A percentile compares a stretch with the other conserved stretches of the same genome.
Evolutionary conservation across 345 rosid genomes (phyloP).

Genomic region (Acer campestre): DNA sequence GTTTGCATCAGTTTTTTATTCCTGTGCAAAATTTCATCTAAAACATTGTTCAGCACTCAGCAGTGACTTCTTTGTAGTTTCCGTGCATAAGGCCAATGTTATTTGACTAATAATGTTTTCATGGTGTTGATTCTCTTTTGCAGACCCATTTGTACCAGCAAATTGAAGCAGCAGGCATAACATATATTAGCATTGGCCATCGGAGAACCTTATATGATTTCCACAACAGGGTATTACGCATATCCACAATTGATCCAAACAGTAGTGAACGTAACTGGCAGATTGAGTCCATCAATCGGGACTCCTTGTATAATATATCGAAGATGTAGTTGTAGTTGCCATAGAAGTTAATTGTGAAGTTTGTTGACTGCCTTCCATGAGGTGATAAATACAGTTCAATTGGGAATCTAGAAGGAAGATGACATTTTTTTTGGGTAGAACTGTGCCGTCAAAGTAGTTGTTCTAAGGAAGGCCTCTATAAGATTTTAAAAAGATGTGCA

Average conservation of each 20-base stretch:
- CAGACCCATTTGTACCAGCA: constrained; percentile 74
- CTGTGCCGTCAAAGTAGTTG: not conserved
- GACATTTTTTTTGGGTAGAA: not conserved
- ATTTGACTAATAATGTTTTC: not conserved
- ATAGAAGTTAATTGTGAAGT: not conserved
- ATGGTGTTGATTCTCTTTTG: constrained; percentile 15
- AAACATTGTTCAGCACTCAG: not conserved
- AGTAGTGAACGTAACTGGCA: constrained; percentile 53
- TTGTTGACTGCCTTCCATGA: not conserved
- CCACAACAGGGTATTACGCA: constrained; percentile 55
- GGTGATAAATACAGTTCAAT: not conserved
- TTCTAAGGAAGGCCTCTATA: not conserved
- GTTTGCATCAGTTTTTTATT: not conserved
- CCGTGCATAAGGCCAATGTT: not conserved
- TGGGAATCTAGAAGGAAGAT: not conserved
- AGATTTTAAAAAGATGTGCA: not conserved
- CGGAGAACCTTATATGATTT: constrained; percentile 62
- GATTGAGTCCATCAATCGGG: constrained; percentile 39
- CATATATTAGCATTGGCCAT: constrained; percentile 88
- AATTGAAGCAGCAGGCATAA: constrained; percentile 72
- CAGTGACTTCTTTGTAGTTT: not conserved
- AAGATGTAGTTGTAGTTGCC: constrained; percentile 30
- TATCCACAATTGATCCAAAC: constrained; percentile 55
- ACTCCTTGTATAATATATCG: constrained; percentile 28
- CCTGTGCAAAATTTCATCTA: not conserved